Evolutionary conservation across 441 rosid species (phyloP), one percentile per base, ranked within the genome.

Genomic region (Omphalea diandra): DNA sequence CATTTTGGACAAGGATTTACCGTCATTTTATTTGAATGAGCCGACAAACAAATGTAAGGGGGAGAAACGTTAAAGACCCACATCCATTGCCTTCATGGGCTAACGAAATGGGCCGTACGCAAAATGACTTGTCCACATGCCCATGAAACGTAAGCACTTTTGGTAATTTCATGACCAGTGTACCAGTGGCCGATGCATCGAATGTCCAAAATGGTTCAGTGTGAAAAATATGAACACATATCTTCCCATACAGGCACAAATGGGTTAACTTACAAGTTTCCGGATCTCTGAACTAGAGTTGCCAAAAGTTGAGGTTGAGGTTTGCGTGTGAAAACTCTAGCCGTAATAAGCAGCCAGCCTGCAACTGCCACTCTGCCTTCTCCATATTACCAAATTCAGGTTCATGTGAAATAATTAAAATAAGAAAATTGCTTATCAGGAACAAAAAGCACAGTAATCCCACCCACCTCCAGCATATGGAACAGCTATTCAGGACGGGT

Each of bases 301-400:
- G 18, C 35, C 58, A 3, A 26, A 20, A 5, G 17, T 27, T 14
- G n/a, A n/a, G n/a, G n/a, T 35, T 8, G 52, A 46, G 66, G 41
- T 47, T 24, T 33, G 1, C 3, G 58, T 50, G 76, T 72, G 66
- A 68, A 72, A 71, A 27, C 22, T 63, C 55, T 31, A 31, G 76
- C 72, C 55, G 49, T 24, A 29, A 38, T 7, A 6, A 7, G 59
- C 43, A 20, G 33, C 71, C n/a, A 40, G 53, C 38, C 54, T 46
- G 79, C 60, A 47, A 26, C 40, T 32, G 69, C 38, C 63, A 53
- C 41, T n/a, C 53, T 26, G n/a, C n/a, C n/a, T n/a, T n/a, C n/a
- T n/a, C n/a, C 49, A 15, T 70, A 68, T 33, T 59, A 41, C 46
- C 50, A 54, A 61, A 32, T 74, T 67, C 73, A 67, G 54, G 47